Percentiles rank a stretch among this genome's conserved stretches.
Evolutionary conservation across 148 eudicot genomes (phyloP).

Genomic region (Simmondsia chinensis): DNA sequence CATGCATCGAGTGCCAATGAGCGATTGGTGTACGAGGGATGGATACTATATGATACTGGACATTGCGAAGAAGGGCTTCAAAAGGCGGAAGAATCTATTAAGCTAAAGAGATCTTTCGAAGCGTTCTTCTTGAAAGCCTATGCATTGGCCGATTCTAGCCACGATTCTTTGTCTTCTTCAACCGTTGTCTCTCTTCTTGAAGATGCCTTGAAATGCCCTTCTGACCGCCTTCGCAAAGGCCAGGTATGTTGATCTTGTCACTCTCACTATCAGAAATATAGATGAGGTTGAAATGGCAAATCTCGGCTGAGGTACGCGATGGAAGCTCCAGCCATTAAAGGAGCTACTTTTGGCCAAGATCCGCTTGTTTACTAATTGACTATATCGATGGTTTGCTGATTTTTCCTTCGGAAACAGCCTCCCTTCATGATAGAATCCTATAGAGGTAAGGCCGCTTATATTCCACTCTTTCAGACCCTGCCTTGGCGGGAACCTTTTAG

Average conservation of each 20-base stretch:
- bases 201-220: constrained; percentile 94
- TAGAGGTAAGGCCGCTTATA: no score
- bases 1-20: constrained; percentile 74
- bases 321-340: no score
- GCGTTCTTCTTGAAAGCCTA: constrained; percentile 97
- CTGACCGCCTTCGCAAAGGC: constrained; percentile 97
- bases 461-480: no score
- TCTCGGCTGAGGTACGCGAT: not conserved
- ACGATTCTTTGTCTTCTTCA: constrained; percentile 67
- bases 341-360: no score
- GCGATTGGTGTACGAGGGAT: constrained; percentile 92
- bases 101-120: constrained; percentile 84
- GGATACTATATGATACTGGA: constrained; percentile 95
- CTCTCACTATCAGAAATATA: constrained; percentile 1
- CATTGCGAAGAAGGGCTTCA: constrained; percentile 85
- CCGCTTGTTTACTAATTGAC: no score
- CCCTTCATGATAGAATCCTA: no score
- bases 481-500: no score
- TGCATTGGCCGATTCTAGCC: constrained; percentile 90
- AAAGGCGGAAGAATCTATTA: constrained; percentile 90
- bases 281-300: not conserved
- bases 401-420: no score
- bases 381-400: no score
- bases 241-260: constrained; percentile 48
- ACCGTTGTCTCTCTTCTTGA: constrained; percentile 81